Conservation (phyloP, 2,329 filamentous ascomycete genomes). For the Coniochaeta sp. region DNA sequence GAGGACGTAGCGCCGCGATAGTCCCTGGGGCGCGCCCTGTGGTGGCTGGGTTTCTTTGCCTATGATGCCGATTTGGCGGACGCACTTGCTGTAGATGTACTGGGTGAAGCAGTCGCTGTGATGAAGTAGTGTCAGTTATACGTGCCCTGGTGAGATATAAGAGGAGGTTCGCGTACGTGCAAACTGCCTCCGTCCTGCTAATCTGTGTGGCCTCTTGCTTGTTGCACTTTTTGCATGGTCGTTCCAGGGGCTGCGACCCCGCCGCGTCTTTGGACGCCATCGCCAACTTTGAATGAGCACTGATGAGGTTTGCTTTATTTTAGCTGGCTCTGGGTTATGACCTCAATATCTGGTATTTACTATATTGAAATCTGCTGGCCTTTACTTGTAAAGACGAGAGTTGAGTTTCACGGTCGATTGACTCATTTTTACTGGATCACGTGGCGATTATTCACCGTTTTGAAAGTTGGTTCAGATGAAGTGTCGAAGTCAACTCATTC, state of each 20-base stretch:
- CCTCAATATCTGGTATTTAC: not conserved
- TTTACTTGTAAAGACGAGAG: not conserved
- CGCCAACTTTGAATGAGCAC: not conserved
- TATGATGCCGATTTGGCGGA: conserved; percentile 59
- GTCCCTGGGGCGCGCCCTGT: not conserved
- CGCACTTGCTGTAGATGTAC: conserved; percentile 71
- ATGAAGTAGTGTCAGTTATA: not conserved
- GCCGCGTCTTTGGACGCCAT: conserved; percentile 11
- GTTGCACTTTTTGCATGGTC: conserved; percentile 50
- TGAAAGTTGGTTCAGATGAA: not conserved
- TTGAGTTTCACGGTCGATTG: not conserved
- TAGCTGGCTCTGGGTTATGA: not conserved
- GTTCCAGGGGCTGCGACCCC: conserved; percentile 9
- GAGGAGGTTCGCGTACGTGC: conserved; percentile 39
- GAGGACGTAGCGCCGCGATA: conserved; percentile 52
- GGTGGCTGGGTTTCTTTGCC: conserved; percentile 38
- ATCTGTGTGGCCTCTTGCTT: conserved; percentile 39
- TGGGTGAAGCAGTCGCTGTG: conserved; percentile 66
- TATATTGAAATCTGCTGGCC: not conserved
- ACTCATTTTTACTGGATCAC: conserved; percentile 1
- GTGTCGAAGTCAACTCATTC: not conserved
- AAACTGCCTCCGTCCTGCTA: conserved; percentile 53
- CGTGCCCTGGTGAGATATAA: not conserved
- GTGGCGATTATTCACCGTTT: not conserved
- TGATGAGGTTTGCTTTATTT: not conserved